Base-by-base conservation (phyloP, 106 monocot species). In the Posidonia australis region DNA sequence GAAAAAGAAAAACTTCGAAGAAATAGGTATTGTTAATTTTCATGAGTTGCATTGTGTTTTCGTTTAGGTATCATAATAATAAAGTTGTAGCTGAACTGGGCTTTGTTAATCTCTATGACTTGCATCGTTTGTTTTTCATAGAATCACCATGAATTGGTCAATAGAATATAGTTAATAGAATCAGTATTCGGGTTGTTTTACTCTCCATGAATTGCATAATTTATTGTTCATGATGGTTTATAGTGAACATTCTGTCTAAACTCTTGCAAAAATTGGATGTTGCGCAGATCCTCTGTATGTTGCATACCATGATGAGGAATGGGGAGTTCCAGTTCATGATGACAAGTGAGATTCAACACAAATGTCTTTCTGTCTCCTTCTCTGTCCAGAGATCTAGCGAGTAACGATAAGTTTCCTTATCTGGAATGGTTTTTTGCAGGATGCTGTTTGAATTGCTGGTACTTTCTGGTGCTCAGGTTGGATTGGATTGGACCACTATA, bases 221-320 rank as follows among this genome's bases (percentile, higher is more conserved):
- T n/a, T n/a, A n/a, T n/a, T n/a, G n/a, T n/a, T n/a, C n/a, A n/a
- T n/a, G n/a, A n/a, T n/a, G n/a, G 30, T 58, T 27, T 29, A 13
- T 30, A 30, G 13, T 58, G 9, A 5, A 29, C 16, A 30, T 58
- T 58, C n/a, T 27, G n/a, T 5, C 26, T 58, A 17, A 28, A 22
- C 16, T 58, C 29, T 58, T 58, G 26, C 27, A 25, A 58, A 28
- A 0, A 31, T 60, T 5, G 72, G 80, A 57, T 72, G 55, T 36
- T 82, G 80, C 74, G 77, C 80, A 92, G 92, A 93, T 73, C 82
- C 82, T 25, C 46, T 72, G 0, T 93, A 88, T 60, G 75, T 87
- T 58, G 69, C 82, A 1, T 93, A 85, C 74, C 92, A 93, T 66
- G 92, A 93, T 51, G 79, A 93, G 41, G 88, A 82, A 54, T 92